These are phyloP conservation scores for Geoglossum glabrum DNA, from an alignment of 495 filamentous ascomycete genomes.

Conservation along the genomic window DNA sequence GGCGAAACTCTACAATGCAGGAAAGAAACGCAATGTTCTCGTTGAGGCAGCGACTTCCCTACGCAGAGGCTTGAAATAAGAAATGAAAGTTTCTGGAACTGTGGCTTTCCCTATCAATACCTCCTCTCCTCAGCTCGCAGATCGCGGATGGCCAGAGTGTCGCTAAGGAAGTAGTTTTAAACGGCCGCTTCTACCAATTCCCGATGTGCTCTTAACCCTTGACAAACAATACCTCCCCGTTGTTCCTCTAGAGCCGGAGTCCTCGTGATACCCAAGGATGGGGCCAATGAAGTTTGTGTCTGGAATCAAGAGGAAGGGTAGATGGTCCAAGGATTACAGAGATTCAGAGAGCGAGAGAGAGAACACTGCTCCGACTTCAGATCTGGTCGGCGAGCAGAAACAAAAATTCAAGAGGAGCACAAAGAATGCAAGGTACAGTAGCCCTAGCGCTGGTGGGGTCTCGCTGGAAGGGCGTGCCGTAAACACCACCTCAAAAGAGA, in stretches of 20 bases:
- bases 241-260: background rate
- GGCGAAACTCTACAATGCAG: background rate
- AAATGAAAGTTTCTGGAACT: background rate
- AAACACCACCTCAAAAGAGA: constrained; percentile 9
- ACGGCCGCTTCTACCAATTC: background rate
- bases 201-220: background rate
- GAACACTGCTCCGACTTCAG: background rate
- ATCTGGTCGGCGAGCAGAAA: background rate
- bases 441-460: background rate
- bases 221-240: background rate
- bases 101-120: background rate
- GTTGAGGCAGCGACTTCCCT: background rate
- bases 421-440: background rate
- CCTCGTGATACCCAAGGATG: background rate
- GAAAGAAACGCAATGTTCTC: background rate
- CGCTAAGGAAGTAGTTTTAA: background rate
- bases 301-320: background rate
- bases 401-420: background rate
- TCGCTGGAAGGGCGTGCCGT: constrained; percentile 1
- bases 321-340: background rate
- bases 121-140: background rate
- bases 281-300: background rate
- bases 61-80: background rate
- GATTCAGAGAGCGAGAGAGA: background rate
- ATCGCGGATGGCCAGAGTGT: background rate